Conservation (phyloP, 1,284 basidiomycete genomes). For the Leccinum proximum region DNA sequence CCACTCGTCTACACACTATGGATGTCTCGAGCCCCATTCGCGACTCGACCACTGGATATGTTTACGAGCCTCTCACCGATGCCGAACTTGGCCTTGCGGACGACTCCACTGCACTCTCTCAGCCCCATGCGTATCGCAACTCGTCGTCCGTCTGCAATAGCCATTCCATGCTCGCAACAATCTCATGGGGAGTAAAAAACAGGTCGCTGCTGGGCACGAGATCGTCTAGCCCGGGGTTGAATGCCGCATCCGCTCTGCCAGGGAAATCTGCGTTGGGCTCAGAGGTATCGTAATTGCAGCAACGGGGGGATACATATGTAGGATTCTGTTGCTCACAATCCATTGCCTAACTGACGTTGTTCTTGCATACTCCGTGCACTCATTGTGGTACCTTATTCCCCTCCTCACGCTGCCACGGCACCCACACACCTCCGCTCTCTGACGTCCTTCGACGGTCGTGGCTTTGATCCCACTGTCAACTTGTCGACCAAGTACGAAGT, state of each 20-base stretch:
- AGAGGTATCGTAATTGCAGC: no score
- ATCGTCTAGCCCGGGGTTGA: no score
- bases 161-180: no score
- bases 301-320: no score
- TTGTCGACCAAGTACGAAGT: conserved; percentile 6
- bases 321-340: no score
- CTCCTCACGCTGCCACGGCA: conserved; percentile 5
- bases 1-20: conserved; percentile 29
- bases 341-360: no score
- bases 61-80: conserved; percentile 30
- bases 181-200: no score
- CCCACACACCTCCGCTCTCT: conserved; percentile 25
- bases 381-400: conserved; percentile 15
- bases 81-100: conserved; percentile 23
- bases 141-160: no score
- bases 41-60: conserved; percentile 22
- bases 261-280: no score
- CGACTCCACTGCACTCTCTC: conserved; percentile 17
- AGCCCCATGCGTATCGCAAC: conserved; percentile 8
- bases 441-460: conserved; percentile 21
- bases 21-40: conserved; percentile 27
- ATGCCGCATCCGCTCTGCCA: no score
- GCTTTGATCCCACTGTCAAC: conserved; percentile 1
- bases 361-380: conserved; percentile 2
- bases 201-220: no score